A percentile compares a stretch with the other conserved stretches of the same genome.
Conservation (phyloP, 1,284 basidiomycete genomes). For the Rhodotorula sp. region DNA sequence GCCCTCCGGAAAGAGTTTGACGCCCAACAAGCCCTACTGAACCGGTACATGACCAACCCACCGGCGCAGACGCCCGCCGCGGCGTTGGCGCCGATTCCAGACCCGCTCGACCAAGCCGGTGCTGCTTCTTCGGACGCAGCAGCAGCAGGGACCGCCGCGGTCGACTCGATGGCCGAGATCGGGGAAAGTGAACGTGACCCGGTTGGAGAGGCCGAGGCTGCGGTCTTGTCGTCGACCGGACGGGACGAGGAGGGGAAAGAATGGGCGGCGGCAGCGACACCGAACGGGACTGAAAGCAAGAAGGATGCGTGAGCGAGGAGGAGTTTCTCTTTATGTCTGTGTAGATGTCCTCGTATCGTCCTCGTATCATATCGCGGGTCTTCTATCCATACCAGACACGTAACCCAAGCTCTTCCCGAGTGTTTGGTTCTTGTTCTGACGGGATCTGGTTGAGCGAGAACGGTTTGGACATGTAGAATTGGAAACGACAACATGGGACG, state of each 20-base stretch:
- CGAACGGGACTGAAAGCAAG: not conserved
- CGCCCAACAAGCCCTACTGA: constrained; percentile 31
- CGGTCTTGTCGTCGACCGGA: not conserved
- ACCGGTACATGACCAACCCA: constrained; percentile 24
- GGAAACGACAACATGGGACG: too few species aligned
- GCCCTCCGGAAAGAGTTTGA: constrained; percentile 44
- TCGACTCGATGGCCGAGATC: not conserved
- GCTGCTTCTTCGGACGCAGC: not conserved
- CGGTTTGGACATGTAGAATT: not conserved
- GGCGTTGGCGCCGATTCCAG: not conserved
- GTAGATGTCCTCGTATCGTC: not conserved
- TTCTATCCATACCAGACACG: not conserved
- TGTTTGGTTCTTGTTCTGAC: not conserved
- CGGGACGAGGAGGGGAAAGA: not conserved
- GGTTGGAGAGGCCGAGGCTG: not conserved
- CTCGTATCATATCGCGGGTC: not conserved
- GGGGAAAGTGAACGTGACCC: not conserved
- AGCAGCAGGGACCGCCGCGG: too few species aligned
- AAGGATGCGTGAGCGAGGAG: not conserved
- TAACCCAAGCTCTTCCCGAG: too few species aligned
- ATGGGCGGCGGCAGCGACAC: too few species aligned
- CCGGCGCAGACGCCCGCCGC: constrained; percentile 16
- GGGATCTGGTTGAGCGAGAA: not conserved
- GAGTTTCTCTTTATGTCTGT: not conserved
- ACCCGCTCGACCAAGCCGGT: not conserved